phyloP scores from a whole-genome alignment of 2,329 filamentous ascomycete species.

The Diplodia sapinea region DNA sequence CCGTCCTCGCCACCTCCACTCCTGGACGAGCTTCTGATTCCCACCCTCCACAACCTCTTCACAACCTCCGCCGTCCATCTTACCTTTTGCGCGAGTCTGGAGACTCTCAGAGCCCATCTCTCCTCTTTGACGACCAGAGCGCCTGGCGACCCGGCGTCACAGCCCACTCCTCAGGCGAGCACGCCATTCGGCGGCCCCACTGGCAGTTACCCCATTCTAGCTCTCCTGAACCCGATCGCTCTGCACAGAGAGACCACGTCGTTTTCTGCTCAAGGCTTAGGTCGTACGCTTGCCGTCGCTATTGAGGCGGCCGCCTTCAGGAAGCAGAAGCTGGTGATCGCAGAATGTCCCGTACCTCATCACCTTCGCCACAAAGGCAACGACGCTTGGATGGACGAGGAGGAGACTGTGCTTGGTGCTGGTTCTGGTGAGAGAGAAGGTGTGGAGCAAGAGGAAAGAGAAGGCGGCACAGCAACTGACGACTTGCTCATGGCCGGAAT shows the following conservation, averaged over 20 bases:
- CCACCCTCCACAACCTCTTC: conserved; percentile 72
- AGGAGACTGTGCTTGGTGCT: conserved; percentile 48
- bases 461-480: conserved; percentile 58
- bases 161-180: neutral
- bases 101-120: conserved; percentile 78
- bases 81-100: conserved; percentile 75
- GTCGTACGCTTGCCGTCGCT: conserved; percentile 65
- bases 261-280: conserved; percentile 76
- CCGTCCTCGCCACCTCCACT: conserved; percentile 34
- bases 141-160: neutral
- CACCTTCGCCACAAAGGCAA: neutral
- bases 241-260: conserved; percentile 72
- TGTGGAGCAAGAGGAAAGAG: conserved; percentile 57
- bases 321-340: conserved; percentile 48
- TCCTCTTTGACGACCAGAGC: conserved; percentile 49
- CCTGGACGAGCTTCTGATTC: conserved; percentile 56
- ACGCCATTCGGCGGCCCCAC: conserved; percentile 36
- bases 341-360: conserved; percentile 44
- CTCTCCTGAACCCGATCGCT: conserved; percentile 69
- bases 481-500: conserved; percentile 30
- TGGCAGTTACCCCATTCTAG: conserved; percentile 43
- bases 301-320: conserved; percentile 63
- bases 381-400: conserved; percentile 59
- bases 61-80: conserved; percentile 72
- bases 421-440: conserved; percentile 43